Conservation (phyloP, 805 yeast genomes). For the baker's yeast (Saccharomyces cerevisiae) region DNA sequence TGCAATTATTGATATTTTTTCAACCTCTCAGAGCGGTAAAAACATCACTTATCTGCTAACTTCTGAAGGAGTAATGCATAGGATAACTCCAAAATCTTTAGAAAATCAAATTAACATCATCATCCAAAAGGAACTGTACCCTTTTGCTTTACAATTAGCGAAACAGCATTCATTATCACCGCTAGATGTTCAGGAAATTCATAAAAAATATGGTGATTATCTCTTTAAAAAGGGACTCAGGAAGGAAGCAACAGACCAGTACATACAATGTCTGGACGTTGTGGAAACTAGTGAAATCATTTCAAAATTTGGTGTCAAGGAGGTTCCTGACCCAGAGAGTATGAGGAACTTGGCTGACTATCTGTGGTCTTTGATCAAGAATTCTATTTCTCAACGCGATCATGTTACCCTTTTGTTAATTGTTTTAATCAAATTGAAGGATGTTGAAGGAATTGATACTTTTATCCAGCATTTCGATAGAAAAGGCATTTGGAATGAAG, state of each 20-base stretch:
- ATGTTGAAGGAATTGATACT: conserved; percentile 44
- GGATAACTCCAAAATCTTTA: conserved; percentile 56
- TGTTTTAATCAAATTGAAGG: conserved; percentile 69
- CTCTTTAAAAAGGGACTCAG: conserved; percentile 58
- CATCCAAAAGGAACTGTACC: conserved; percentile 59
- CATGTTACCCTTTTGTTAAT: conserved; percentile 76
- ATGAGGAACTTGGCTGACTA: conserved; percentile 53
- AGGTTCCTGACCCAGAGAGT: conserved; percentile 14
- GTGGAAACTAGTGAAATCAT: conserved; percentile 70
- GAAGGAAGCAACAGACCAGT: conserved; percentile 67
- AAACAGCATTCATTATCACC: conserved; percentile 25
- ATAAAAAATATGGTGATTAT: conserved; percentile 60
- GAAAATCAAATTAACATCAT: conserved; percentile 63
- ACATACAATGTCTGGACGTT: conserved; percentile 45
- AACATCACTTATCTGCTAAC: conserved; percentile 51
- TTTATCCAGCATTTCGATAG: conserved; percentile 42
- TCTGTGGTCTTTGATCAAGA: conserved; percentile 49
- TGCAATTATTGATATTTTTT: conserved; percentile 50
- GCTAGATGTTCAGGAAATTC: conserved; percentile 30
- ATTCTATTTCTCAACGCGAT: conserved; percentile 56
- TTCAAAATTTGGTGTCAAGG: conserved; percentile 66
- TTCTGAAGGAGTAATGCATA: conserved; percentile 67
- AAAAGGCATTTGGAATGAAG: conserved; percentile 17
- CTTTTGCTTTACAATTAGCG: conserved; percentile 67
- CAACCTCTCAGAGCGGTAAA: conserved; percentile 33